phyloP scores from a whole-genome alignment of 805 yeast species.

The Zygosaccharomyces rouxii region DNA sequence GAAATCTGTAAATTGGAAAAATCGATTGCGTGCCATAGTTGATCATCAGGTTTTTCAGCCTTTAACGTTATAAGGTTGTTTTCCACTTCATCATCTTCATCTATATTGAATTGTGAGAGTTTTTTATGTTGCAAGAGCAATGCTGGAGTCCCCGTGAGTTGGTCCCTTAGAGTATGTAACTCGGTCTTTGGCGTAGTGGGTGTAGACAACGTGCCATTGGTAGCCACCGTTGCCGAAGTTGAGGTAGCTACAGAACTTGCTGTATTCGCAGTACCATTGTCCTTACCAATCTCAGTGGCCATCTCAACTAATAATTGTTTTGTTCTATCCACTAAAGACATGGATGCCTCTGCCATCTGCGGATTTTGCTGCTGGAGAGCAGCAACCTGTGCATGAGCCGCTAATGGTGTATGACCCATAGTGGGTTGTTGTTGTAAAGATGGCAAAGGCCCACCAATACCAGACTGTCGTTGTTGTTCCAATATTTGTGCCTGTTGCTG shows the following conservation, averaged over 20 bases:
- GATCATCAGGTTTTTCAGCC: slow-evolving; percentile 47
- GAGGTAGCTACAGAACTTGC: slow-evolving; percentile 15
- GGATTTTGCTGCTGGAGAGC: slow-evolving; percentile 14
- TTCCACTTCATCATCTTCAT: slow-evolving; percentile 53
- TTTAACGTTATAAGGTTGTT: slow-evolving; percentile 22
- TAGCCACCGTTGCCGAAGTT: slow-evolving; percentile 11
- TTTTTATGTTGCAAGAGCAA: slow-evolving; percentile 39
- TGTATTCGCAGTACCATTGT: slow-evolving; percentile 7
- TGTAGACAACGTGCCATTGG: slow-evolving; percentile 29
- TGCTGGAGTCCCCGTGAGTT: slow-evolving; percentile 26
- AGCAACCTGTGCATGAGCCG: slow-evolving; percentile 5
- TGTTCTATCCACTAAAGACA: slow-evolving; percentile 34
- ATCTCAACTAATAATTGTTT: slow-evolving; percentile 32
- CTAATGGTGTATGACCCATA: background rate
- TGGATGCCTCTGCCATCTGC: slow-evolving; percentile 28
- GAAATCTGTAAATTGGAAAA: slow-evolving; percentile 83
- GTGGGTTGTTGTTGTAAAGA: slow-evolving; percentile 8
- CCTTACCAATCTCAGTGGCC: slow-evolving; percentile 19
- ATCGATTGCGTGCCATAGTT: slow-evolving; percentile 92
- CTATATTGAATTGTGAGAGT: slow-evolving; percentile 38
- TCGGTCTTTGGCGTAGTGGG: slow-evolving; percentile 35
- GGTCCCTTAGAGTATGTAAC: slow-evolving; percentile 23
- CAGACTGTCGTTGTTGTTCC: slow-evolving; percentile 13
- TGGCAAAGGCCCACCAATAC: slow-evolving; percentile 1
- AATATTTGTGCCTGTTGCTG: slow-evolving; percentile 15